These are phyloP conservation scores for Scheffersomyces parashehatae DNA, from an alignment of 1,139 yeast genomes.

Conservation along the genomic window DNA sequence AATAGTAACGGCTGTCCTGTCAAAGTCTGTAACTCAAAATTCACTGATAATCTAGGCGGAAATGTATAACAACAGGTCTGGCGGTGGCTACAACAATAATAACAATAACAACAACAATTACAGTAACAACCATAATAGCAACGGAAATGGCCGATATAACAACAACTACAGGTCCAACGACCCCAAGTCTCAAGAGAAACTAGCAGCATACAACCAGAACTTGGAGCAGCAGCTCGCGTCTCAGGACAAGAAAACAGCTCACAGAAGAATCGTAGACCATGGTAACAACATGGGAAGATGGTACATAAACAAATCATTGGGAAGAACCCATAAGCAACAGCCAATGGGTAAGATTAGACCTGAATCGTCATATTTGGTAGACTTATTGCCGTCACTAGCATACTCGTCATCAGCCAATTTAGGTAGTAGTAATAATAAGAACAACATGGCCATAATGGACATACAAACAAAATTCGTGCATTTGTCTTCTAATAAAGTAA, in stretches of 20 bases:
- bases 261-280: conserved; percentile 84
- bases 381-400: conserved; percentile 71
- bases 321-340: conserved; percentile 40
- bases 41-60: background rate
- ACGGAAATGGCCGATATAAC: conserved; percentile 5
- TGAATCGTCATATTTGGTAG: conserved; percentile 71
- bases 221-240: conserved; percentile 47
- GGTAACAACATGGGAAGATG: conserved; percentile 81
- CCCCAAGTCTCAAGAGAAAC: conserved; percentile 3
- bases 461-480: conserved; percentile 84
- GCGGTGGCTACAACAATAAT: background rate
- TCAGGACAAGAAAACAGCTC: conserved; percentile 55
- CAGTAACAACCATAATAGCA: conserved; percentile 1
- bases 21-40: too few relatives aligned
- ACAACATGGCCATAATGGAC: conserved; percentile 53
- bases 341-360: conserved; percentile 68
- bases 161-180: conserved; percentile 4
- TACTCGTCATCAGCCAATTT: conserved; percentile 35
- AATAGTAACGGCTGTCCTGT: too few relatives aligned
- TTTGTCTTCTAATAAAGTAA: conserved; percentile 85
- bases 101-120: conserved; percentile 2
- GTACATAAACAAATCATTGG: conserved; percentile 60
- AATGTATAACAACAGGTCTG: background rate
- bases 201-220: conserved; percentile 31
- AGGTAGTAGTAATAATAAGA: conserved; percentile 27